A percentile compares a stretch with the other conserved stretches of the same genome.
These are phyloP conservation scores for Sanghuangporus sanghuang DNA, from an alignment of 1,284 basidiomycete species.

Conservation along the genomic window DNA sequence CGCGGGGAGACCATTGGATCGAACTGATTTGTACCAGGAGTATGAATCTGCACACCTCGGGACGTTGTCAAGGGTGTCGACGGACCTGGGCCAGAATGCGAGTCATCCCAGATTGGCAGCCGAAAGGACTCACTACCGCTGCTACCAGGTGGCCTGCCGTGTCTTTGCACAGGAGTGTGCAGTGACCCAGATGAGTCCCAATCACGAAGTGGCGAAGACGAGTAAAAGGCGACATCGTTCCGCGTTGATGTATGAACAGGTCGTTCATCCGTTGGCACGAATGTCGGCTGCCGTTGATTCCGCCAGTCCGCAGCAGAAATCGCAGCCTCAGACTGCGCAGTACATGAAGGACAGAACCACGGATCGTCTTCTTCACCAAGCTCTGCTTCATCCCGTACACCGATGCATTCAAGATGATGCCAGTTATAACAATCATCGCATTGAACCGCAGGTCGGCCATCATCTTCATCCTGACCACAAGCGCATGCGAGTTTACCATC, in stretches of 20 bases:
- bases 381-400: conserved; percentile 52
- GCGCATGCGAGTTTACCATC: conserved; percentile 53
- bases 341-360: conserved; percentile 52
- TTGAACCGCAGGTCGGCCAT: conserved; percentile 67
- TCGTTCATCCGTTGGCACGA: conserved; percentile 15
- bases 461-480: conserved; percentile 46
- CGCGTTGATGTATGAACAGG: conserved; percentile 2
- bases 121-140: not conserved
- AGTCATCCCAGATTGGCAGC: conserved; percentile 43
- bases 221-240: conserved; percentile 14
- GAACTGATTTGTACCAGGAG: conserved; percentile 5
- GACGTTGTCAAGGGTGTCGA: conserved; percentile 44
- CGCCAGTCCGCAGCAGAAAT: not conserved
- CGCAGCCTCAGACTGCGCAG: not conserved
- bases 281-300: conserved; percentile 14
- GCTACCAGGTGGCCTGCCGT: not conserved
- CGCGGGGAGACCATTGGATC: conserved; percentile 6
- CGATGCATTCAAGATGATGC: conserved; percentile 75
- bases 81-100: conserved; percentile 34
- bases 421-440: conserved; percentile 71
- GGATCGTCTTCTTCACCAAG: conserved; percentile 70
- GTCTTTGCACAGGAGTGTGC: conserved; percentile 39
- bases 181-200: conserved; percentile 30
- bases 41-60: conserved; percentile 36
- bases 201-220: conserved; percentile 11